Evolutionary conservation across 2,329 filamentous ascomycete species (phyloP).

Genomic region (Phoma sp.): DNA sequence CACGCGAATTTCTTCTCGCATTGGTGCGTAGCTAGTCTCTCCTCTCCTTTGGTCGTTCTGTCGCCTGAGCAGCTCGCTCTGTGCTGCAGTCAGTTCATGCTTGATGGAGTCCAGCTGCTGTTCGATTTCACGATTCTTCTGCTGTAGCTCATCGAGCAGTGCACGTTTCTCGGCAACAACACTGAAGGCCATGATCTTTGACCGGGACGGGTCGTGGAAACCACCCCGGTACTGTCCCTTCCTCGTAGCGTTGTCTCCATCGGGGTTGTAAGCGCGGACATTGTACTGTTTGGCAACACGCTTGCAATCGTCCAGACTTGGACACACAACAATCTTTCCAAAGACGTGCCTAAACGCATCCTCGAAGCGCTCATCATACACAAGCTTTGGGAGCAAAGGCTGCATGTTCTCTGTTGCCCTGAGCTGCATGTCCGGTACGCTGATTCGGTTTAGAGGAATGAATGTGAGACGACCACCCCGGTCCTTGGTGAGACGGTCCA

Average conservation of each 20-base stretch:
- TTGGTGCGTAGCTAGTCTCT: constrained; percentile 81
- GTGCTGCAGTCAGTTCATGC: constrained; percentile 87
- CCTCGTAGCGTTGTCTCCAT: constrained; percentile 94
- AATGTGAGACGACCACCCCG: constrained; percentile 90
- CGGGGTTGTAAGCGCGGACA: constrained; percentile 90
- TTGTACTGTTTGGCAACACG: constrained; percentile 93
- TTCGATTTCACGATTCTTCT: constrained; percentile 70
- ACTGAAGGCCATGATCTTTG: constrained; percentile 84
- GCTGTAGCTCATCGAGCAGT: constrained; percentile 73
- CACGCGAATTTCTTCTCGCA: constrained; percentile 76
- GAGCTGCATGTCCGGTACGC: constrained; percentile 74
- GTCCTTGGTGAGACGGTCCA: constrained; percentile 79
- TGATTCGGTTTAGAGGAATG: constrained; percentile 87
- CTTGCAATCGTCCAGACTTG: constrained; percentile 83
- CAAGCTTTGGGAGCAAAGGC: constrained; percentile 83
- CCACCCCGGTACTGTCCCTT: constrained; percentile 95
- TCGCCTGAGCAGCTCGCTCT: constrained; percentile 82
- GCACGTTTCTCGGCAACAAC: constrained; percentile 76
- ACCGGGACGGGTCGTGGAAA: constrained; percentile 85
- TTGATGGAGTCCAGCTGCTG: constrained; percentile 78
- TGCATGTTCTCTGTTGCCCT: constrained; percentile 88
- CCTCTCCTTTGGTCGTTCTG: constrained; percentile 80
- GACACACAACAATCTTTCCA: constrained; percentile 92
- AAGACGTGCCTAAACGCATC: constrained; percentile 94
- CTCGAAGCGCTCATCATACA: constrained; percentile 78